Evolutionary conservation across 2,329 filamentous ascomycete genomes (phyloP).

Genomic region (Cadophora luteo-olivacea): DNA sequence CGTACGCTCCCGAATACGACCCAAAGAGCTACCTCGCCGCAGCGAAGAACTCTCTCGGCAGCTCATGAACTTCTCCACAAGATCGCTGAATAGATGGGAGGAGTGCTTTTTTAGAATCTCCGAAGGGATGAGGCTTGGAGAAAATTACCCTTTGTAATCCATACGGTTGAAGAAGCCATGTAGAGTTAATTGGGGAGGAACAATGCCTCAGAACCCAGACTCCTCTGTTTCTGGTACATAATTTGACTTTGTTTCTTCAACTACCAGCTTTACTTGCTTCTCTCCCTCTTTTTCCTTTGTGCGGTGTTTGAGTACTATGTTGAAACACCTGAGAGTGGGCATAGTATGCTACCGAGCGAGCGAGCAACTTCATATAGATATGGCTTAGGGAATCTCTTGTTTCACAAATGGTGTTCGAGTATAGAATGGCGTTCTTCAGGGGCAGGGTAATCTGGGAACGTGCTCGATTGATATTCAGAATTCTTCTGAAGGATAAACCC

Average conservation of each 20-base stretch:
- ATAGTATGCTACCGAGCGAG: slow-evolving; percentile 5
- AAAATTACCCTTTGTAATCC: slow-evolving; percentile 25
- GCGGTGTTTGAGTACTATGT: background rate
- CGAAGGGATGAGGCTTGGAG: slow-evolving; percentile 16
- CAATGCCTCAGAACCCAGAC: background rate
- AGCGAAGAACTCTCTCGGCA: slow-evolving; percentile 41
- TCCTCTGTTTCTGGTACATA: slow-evolving; percentile 21
- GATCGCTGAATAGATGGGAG: slow-evolving; percentile 1
- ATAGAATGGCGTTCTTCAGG: slow-evolving; percentile 4
- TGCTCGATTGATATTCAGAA: background rate
- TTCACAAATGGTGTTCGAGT: slow-evolving; percentile 13
- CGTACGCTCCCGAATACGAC: slow-evolving; percentile 62
- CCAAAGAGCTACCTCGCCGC: slow-evolving; percentile 46
- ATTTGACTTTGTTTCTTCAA: slow-evolving; percentile 16
- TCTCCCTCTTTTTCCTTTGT: background rate
- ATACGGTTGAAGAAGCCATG: slow-evolving; percentile 2
- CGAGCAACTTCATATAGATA: slow-evolving; percentile 11
- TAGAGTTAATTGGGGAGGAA: background rate
- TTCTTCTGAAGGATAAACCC: background rate
- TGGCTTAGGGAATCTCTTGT: slow-evolving; percentile 8
- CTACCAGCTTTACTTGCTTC: background rate
- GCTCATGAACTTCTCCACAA: slow-evolving; percentile 11
- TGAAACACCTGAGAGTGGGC: background rate
- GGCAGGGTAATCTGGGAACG: background rate
- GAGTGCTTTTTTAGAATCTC: slow-evolving; percentile 10